A percentile compares a stretch with the other conserved stretches of the same genome.
These are phyloP conservation scores for Myxozyma mucilagina DNA, from an alignment of 805 yeast species.

Conservation along the genomic window DNA sequence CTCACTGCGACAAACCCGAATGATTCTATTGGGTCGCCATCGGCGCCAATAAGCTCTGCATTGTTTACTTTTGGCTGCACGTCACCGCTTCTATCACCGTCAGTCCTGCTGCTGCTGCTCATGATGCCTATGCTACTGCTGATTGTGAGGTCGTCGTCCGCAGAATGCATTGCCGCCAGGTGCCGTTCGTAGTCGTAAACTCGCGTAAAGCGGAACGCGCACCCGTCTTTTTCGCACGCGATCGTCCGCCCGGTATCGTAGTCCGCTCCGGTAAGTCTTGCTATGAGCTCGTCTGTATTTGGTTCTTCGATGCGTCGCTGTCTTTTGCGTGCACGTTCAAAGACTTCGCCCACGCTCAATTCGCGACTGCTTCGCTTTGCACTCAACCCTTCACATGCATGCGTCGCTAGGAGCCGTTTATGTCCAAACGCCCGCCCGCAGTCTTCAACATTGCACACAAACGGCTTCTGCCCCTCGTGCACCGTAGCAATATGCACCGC, in stretches of 20 bases:
- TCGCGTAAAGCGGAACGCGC: slow-evolving; percentile 41
- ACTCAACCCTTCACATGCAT: not conserved
- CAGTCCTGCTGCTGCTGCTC: too few relatives aligned
- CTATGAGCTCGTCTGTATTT: slow-evolving; percentile 31
- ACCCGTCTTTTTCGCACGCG: slow-evolving; percentile 38
- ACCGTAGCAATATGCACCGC: slow-evolving; percentile 47
- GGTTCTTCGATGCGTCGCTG: not conserved
- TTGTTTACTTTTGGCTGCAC: not conserved
- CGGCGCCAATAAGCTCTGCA: not conserved
- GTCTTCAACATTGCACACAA: slow-evolving; percentile 24
- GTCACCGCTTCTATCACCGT: not conserved
- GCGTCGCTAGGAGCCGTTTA: slow-evolving; percentile 28
- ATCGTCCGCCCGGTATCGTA: slow-evolving; percentile 37
- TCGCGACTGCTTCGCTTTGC: too few relatives aligned
- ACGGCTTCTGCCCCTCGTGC: slow-evolving; percentile 32
- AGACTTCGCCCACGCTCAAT: not conserved
- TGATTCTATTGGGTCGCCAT: not conserved
- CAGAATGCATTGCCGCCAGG: slow-evolving; percentile 16
- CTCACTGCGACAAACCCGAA: not conserved
- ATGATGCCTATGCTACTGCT: not conserved
- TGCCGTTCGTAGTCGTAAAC: slow-evolving; percentile 45
- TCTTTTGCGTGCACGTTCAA: slow-evolving; percentile 7
- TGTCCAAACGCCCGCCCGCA: slow-evolving; percentile 34
- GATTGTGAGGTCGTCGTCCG: not conserved
- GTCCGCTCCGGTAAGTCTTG: slow-evolving; percentile 42